Percentiles rank a stretch among this genome's conserved stretches.
Evolutionary conservation across 352 stramenopile species (phyloP).

Genomic region (Globisporangium middletonii): DNA sequence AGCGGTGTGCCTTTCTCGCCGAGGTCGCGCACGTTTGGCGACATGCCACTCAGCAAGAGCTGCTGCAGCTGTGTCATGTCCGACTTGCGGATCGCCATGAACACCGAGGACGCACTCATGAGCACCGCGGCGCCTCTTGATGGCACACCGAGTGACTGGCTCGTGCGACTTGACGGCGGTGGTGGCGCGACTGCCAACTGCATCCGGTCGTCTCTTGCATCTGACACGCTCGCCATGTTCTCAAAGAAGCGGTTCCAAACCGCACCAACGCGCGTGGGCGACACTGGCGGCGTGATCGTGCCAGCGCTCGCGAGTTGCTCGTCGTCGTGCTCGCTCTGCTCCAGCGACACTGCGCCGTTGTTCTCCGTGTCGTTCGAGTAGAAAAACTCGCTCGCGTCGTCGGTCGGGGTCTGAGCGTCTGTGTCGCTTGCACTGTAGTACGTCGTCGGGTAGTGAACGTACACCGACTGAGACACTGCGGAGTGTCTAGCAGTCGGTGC

Average conservation of each 20-base stretch:
- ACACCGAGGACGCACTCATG: conserved; percentile 15
- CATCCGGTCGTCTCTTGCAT: not conserved
- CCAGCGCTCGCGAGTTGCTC: not conserved
- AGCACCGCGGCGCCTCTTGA: conserved; percentile 1
- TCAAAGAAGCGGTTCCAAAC: conserved; percentile 80
- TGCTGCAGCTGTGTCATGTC: conserved; percentile 37
- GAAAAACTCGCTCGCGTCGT: conserved; percentile 1
- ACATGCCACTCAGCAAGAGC: conserved; percentile 39
- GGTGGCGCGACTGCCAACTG: not conserved
- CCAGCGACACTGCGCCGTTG: not conserved
- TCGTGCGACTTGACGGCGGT: not conserved
- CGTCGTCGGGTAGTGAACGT: not conserved
- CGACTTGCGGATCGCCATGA: conserved; percentile 47
- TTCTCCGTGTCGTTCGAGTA: conserved; percentile 5
- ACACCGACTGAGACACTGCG: not conserved
- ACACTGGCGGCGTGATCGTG: conserved; percentile 12
- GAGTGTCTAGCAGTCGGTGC: not conserved
- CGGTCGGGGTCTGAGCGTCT: conserved; percentile 4
- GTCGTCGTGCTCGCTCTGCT: not conserved
- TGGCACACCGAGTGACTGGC: not conserved
- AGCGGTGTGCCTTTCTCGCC: conserved; percentile 63
- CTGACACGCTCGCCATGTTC: conserved; percentile 28
- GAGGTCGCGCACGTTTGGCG: conserved; percentile 49
- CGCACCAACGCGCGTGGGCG: conserved; percentile 42
- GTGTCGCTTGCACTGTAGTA: conserved; percentile 1